Base-by-base conservation (phyloP, 2,329 filamentous ascomycete genomes). In the Leptodontidium sp. region DNA sequence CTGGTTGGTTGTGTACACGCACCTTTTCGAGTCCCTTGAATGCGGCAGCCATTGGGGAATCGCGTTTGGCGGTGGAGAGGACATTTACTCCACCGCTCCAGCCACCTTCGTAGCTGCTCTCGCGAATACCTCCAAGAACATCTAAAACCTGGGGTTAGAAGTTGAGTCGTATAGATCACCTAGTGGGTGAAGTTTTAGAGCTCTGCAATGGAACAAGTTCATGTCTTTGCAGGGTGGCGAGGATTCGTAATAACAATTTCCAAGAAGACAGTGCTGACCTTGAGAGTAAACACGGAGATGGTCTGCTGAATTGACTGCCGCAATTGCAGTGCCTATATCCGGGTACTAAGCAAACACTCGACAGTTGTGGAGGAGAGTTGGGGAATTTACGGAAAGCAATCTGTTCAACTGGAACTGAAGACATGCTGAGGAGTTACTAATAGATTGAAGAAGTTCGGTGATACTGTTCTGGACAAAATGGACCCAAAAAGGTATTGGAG, bases 211-310 rank as follows among this genome's bases (percentile, higher is more conserved):
- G 2, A 40, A 11, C 7, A 6, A 8, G 8, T 6, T 40, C 11
- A 2, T 40, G 38, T 40, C 7, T 12, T 12, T 11, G 38, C 5
- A 40, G 7, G 38, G 5, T 6, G 38, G 7, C 8, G 38, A 40
- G 38, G 38, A 8, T 40, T 40, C 38, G 4, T 4, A 35, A 5
- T 35, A 35, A 5, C 4, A 35, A 35, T 35, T 9, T 35, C 32
- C 3, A 7, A 32, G 24, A 53, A 50, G 50, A 1, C 11, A 12
- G 11, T 29, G 32, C 52, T 55, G 4, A 35, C 45, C 58, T 50
- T 67, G 65, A 29, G 38, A 67, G 49, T 67, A 67, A 14, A 67
- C 65, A 8, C 65, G 65, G 21, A 67, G 57, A 38, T 62, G 57
- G 40, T 49, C 38, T 2, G 24, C 26, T n/a, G 49, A 45, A 24